Base-by-base conservation (phyloP, 2,329 filamentous ascomycete species). In the Penicillium sp. region DNA sequence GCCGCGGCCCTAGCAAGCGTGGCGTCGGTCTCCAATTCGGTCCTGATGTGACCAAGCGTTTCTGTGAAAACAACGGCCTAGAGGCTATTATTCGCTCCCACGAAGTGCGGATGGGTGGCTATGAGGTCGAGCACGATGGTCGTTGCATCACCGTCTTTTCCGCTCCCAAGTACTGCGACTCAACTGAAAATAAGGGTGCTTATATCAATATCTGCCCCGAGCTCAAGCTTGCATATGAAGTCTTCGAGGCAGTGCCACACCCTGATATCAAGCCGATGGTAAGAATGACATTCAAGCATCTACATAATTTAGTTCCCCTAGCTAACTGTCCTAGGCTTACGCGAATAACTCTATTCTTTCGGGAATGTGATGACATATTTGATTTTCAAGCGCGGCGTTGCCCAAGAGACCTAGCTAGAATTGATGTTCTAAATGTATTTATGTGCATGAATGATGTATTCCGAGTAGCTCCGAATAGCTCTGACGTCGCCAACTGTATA, bases 31-130 rank as follows among this genome's bases (percentile, higher is more conserved):
- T 97, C 77, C 92, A 97, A 72, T 99, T 99, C 67, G 94, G 94
- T 0, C 94, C 94, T 0, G 94, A 99, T 71, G 86, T 99, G 56
- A 99, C 94, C 22, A 96, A 95, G 79, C 84, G 86, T 48, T 99
- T 99, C 82, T 99, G 94, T 72, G 92, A 99, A 67, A 91, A 88
- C 76, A 99, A 99, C 75, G 90, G 90, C 0, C 82, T 99, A 38
- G 89, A 96, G 62, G 94, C 94, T 43, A 88, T 99, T 62, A 99
- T 99, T 67, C 88, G 94, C 66, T 96, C 91, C 69, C 94, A 99
- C 77, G 94, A 99, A 75, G 94, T 99, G 28, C 87, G 94, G 67
- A 99, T 99, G 94, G 92, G 94, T 58, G 94, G 94, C n/a, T 99
- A 97, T 70, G 93, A 99, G 73, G 89, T 96, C 64, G 93, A 99